Evolutionary conservation across 257 asterid genomes (phyloP).

Genomic region (Fraxinus americana): DNA sequence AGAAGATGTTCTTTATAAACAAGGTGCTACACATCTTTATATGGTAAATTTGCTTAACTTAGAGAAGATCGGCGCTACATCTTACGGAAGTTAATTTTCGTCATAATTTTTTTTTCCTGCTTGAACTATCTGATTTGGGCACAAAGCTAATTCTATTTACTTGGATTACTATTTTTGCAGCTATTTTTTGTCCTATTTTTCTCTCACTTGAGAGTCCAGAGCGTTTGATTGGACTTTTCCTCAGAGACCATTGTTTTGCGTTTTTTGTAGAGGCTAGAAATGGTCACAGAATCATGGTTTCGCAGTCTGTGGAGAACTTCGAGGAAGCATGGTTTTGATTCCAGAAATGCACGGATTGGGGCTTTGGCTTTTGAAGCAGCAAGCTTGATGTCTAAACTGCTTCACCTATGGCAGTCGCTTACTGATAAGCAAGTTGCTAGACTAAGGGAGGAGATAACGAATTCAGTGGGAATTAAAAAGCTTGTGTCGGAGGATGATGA

Average conservation of each 20-base stretch:
- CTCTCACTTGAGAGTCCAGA: not conserved
- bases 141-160: not conserved
- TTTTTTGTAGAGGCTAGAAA: constrained; percentile 31
- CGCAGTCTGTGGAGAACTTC: constrained; percentile 65
- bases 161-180: constrained; percentile 6
- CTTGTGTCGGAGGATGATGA: constrained; percentile 77
- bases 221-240: not conserved
- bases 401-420: constrained; percentile 81
- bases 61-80: not conserved
- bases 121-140: constrained; percentile 14
- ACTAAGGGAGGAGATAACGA: constrained; percentile 64
- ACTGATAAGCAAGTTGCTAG: constrained; percentile 68
- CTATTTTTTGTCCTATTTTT: constrained; percentile 20
- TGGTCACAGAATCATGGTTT: constrained; percentile 88
- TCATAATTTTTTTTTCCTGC: not conserved
- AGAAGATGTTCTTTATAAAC: not conserved
- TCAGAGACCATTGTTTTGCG: constrained; percentile 18
- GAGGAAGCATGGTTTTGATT: constrained; percentile 49
- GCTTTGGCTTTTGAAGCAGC: constrained; percentile 93
- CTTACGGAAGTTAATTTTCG: not conserved
- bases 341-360: constrained; percentile 54
- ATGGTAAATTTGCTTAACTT: not conserved
- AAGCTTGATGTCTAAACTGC: constrained; percentile 83
- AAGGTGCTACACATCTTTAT: not conserved
- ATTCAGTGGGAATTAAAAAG: constrained; percentile 63